Conservation (phyloP, 495 filamentous ascomycete genomes). For the Aspergillus cavernicola region DNA sequence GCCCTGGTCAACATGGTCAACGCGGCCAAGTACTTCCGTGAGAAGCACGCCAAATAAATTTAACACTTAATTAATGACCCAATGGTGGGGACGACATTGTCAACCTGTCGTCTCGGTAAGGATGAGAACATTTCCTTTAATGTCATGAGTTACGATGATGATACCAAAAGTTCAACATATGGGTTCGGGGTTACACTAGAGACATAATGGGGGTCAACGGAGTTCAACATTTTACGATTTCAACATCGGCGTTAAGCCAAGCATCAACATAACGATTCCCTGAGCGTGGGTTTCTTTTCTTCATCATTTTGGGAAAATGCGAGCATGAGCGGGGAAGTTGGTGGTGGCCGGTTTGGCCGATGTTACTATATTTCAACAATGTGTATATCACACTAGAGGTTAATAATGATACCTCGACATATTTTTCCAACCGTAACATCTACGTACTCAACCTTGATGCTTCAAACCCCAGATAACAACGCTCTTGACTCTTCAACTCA, state of each 20-base stretch:
- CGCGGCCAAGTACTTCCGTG: conserved; percentile 92
- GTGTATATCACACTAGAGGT: conserved; percentile 20
- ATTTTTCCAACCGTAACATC: background rate
- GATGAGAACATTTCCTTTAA: conserved; percentile 29
- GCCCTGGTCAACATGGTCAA: conserved; percentile 89
- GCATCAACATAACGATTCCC: conserved; percentile 28
- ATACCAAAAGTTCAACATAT: conserved; percentile 53
- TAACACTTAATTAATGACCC: conserved; percentile 17
- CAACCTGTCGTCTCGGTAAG: conserved; percentile 42
- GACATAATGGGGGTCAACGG: conserved; percentile 43
- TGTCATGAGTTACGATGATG: conserved; percentile 48
- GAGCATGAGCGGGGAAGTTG: conserved; percentile 13
- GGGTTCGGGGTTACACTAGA: conserved; percentile 43
- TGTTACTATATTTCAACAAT: conserved; percentile 30
- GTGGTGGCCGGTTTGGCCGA: conserved; percentile 18
- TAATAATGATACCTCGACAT: conserved; percentile 9
- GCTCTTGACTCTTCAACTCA: too few relatives aligned
- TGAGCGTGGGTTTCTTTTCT: conserved; percentile 11
- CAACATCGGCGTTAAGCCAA: conserved; percentile 53
- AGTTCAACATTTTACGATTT: conserved; percentile 60
- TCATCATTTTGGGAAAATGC: conserved; percentile 10
- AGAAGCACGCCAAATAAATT: conserved; percentile 67
- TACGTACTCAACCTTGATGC: background rate
- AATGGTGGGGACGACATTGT: conserved; percentile 34
- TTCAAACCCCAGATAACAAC: too few relatives aligned